Base-by-base conservation (phyloP, 257 asterid species). In the Voacanga thouarsii region DNA sequence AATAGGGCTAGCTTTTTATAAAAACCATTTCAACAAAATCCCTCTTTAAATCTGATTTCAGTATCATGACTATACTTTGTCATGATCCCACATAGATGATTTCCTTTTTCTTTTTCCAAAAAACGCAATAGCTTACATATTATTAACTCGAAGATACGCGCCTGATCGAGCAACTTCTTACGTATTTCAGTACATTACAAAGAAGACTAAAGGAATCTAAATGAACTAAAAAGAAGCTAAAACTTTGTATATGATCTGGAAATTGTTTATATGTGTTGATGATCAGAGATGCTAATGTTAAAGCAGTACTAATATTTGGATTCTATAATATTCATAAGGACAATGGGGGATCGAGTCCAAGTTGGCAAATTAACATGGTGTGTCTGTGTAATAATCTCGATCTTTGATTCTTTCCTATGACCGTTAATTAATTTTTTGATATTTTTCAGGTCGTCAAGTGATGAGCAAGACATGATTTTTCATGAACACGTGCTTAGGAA, bases 401-500 rank as follows among this genome's bases (percentile, higher is more conserved):
- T 49, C 64, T 71, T 66, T 77, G 75, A 53, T 24, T 76, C 24
- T 66, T 51, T 45, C 64, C 37, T 15, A 77, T 75, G 26, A 61
- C 37, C 18, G 6, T 75, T 45, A 30, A 23, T 19, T 28, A 12
- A 0, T 23, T 74, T 41, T 4, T 39, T 56, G 30, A 55, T 43
- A 18, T 19, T 45, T 66, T 50, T 66, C 56, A 66, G 66, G 33
- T 50, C 55, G 61, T 41, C 26, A 37, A 15, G 8, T 75, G 26
- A 60, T 39, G 43, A 50, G 41, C 39, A 67, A 43, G 72, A 71
- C 83, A 69, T 64, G 75, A 55, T 55, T 84, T 78, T 74, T 43
- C 80, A 64, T 75, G 14, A 64, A 71, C 87, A 84, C 87, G 80
- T 84, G 85, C 79, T 60, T 64, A 61, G 72, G 75, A 79, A 21